A percentile compares a stretch with the other conserved stretches of the same genome.
These are phyloP conservation scores for Friedmanniomyces endolithicus DNA, from an alignment of 495 filamentous ascomycete species.

Conservation along the genomic window DNA sequence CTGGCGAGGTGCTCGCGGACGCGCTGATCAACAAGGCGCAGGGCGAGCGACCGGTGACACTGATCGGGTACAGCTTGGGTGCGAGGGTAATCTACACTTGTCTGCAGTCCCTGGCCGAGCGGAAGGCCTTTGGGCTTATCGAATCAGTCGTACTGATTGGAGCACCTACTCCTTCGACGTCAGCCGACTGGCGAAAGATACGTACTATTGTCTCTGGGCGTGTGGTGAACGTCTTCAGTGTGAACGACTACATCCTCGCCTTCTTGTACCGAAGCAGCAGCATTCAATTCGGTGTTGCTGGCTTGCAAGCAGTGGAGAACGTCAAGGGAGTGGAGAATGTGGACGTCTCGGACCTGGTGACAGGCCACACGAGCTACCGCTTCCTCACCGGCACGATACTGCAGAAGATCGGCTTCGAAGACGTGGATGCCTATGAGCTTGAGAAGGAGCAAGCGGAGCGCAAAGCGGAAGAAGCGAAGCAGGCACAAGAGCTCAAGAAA, in stretches of 20 bases:
- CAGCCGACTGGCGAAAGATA: slow-evolving; percentile 53
- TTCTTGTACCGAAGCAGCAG: slow-evolving; percentile 68
- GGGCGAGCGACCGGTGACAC: slow-evolving; percentile 75
- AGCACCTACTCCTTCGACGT: slow-evolving; percentile 57
- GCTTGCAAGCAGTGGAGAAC: slow-evolving; percentile 51
- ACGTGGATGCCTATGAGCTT: slow-evolving; percentile 44
- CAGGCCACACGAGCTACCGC: slow-evolving; percentile 61
- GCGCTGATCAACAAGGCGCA: slow-evolving; percentile 76
- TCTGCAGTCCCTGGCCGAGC: slow-evolving; percentile 59
- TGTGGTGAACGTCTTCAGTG: slow-evolving; percentile 64
- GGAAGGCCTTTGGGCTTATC: slow-evolving; percentile 71
- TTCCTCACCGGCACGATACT: slow-evolving; percentile 58
- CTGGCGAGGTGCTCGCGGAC: slow-evolving; percentile 73
- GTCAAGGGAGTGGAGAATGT: slow-evolving; percentile 64
- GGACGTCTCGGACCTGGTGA: slow-evolving; percentile 58
- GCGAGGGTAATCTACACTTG: slow-evolving; percentile 80
- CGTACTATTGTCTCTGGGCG: slow-evolving; percentile 60
- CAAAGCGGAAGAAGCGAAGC: slow-evolving; percentile 44
- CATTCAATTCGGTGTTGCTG: slow-evolving; percentile 64
- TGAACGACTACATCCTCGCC: slow-evolving; percentile 64
- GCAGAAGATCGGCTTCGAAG: slow-evolving; percentile 52
- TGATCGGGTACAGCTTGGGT: slow-evolving; percentile 85
- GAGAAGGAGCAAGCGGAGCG: slow-evolving; percentile 47
- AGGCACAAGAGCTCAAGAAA: slow-evolving; percentile 41
- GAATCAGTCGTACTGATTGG: slow-evolving; percentile 80